Conservation (phyloP, 257 asterid species). For the Cruciata laevipes region DNA sequence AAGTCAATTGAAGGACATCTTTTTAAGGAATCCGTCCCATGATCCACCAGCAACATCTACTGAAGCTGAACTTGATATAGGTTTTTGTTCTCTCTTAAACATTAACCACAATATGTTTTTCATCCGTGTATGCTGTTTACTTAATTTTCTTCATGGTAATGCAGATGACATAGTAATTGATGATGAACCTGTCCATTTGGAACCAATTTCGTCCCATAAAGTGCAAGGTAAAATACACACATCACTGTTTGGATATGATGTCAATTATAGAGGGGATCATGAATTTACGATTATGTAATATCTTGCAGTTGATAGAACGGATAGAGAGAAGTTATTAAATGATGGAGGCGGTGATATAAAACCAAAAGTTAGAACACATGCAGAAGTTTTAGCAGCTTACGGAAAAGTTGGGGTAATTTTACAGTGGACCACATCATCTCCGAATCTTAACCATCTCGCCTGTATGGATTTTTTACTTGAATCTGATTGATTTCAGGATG, state of each 20-base stretch:
- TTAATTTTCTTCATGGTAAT: conserved; percentile 13
- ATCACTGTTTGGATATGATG: conserved; percentile 12
- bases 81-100: conserved; percentile 24
- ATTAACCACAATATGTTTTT: neutral
- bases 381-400: conserved; percentile 79
- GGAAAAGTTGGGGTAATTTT: conserved; percentile 68
- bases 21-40: conserved; percentile 42
- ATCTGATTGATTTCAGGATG: conserved; percentile 48
- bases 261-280: neutral
- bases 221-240: conserved; percentile 42
- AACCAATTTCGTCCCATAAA: conserved; percentile 40
- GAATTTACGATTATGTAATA: conserved; percentile 11
- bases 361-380: conserved; percentile 65
- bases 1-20: conserved; percentile 53
- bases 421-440: neutral
- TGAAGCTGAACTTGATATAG: conserved; percentile 61
- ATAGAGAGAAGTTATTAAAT: conserved; percentile 50
- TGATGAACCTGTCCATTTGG: conserved; percentile 52
- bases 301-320: conserved; percentile 44
- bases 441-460: neutral
- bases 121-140: conserved; percentile 19
- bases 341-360: conserved; percentile 36
- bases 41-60: conserved; percentile 26
- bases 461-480: neutral
- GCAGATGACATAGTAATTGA: conserved; percentile 87